phyloP scores from a whole-genome alignment of 2,329 filamentous ascomycete species.

The Colletotrichum camelliae region DNA sequence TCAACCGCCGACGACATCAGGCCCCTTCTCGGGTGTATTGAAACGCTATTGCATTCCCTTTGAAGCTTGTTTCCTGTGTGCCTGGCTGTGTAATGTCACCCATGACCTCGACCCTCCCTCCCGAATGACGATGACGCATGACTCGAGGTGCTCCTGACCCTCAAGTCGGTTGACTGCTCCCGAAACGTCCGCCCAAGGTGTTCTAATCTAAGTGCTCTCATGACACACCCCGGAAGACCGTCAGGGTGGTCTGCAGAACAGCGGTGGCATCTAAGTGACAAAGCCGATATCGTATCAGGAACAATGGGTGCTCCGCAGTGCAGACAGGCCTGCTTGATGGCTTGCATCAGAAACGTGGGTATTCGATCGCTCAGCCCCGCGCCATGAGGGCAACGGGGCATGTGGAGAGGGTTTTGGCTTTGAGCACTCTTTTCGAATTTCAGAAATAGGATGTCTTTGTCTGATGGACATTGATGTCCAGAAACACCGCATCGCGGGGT shows the following conservation, averaged over 20 bases:
- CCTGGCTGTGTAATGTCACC: not conserved
- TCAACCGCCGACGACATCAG: not conserved
- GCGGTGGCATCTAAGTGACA: not conserved
- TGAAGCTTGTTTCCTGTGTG: conserved; percentile 3
- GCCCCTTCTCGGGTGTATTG: not conserved
- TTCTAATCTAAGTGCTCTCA: not conserved
- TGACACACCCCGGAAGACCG: not conserved
- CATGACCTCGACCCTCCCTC: not conserved
- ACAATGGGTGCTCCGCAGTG: not conserved
- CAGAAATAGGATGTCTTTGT: not conserved
- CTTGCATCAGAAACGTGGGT: conserved; percentile 21
- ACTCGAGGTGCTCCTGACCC: not conserved
- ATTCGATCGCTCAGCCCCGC: not conserved
- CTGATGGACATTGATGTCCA: not conserved
- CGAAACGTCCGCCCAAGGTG: not conserved
- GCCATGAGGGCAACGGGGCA: not conserved
- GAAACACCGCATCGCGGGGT: not conserved
- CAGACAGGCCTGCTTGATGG: conserved; percentile 4
- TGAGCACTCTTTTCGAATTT: not conserved
- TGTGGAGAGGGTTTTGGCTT: not conserved
- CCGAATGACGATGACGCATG: not conserved
- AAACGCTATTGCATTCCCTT: not conserved
- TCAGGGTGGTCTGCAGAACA: not conserved
- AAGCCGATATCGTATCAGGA: not conserved
- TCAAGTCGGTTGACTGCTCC: not conserved